These are phyloP conservation scores for Penicillium sp. DNA, from an alignment of 2,329 filamentous ascomycete genomes.

Conservation along the genomic window DNA sequence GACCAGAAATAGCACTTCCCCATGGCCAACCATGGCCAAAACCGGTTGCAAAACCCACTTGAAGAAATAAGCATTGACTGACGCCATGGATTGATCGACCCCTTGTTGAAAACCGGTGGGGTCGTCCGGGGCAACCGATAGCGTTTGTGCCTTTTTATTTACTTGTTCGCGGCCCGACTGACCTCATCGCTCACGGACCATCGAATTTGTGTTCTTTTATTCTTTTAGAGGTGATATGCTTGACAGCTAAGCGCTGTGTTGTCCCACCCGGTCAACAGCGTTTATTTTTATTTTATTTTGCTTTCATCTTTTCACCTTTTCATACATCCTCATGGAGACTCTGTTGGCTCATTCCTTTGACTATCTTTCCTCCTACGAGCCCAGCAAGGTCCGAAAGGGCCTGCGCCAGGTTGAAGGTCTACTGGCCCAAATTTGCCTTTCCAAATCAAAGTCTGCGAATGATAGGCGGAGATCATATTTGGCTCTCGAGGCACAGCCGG, in stretches of 20 bases:
- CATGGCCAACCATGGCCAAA: background rate
- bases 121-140: conserved; percentile 19
- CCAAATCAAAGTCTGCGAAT: conserved; percentile 41
- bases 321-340: conserved; percentile 65
- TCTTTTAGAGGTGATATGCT: conserved; percentile 3
- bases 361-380: conserved; percentile 89
- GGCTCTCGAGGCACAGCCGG: conserved; percentile 39
- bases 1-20: background rate
- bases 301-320: conserved; percentile 12
- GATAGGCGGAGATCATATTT: conserved; percentile 43
- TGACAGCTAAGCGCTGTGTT: conserved; percentile 5
- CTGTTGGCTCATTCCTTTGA: conserved; percentile 91
- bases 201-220: no score
- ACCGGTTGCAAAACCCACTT: background rate
- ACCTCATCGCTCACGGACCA: conserved; percentile 22
- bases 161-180: conserved; percentile 9
- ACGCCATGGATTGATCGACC: background rate
- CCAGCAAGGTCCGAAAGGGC: conserved; percentile 84
- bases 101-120: no score
- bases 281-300: conserved; percentile 1
- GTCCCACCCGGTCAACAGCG: conserved; percentile 6
- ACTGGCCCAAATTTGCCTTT: conserved; percentile 88
- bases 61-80: background rate
- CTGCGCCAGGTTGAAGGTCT: conserved; percentile 90
- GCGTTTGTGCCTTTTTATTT: conserved; percentile 14